Base-by-base conservation (phyloP, 2,329 filamentous ascomycete species). In the Ceratocystiopsis brevicomis region DNA sequence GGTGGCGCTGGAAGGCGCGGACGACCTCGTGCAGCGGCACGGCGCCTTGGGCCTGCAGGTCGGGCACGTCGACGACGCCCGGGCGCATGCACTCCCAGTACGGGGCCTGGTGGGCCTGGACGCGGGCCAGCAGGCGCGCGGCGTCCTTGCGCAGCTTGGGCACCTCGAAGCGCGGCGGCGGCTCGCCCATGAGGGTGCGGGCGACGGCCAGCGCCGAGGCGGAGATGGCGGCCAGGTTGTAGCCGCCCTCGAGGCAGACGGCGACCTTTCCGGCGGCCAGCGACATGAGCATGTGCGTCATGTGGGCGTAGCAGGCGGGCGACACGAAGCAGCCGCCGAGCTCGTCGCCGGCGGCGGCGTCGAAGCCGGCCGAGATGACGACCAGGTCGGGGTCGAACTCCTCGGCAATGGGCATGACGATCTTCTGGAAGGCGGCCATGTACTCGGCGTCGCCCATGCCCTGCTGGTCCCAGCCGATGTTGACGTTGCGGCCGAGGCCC, bases 281-380 rank as follows among this genome's bases (percentile, higher is more conserved):
- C 2, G 84, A 86, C 87, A 95, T 96, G 40, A 98, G 73, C 88
- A 96, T 95, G 56, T 95, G 86, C 15, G 90, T 96, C 90, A 98
- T 96, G 56, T 98, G 88, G 14, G 87, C 84, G 57, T 96, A 98
- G 56, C 90, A 93, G 5, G 77, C 64, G 0, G 90, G 90, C 1
- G 86, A 81, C 6, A 98, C 90, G 54, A 85, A 88, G 57, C 90
- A 98, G 32, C 82, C 85, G 41, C 90, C 90, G 2, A 98, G 71
- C 55, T 90, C 79, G 58, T 98, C 90, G 13, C 90, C 90, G 50
- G 82, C 83, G 0, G 90, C 90, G 15, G 90, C 90, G 58, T 98
- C 90, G 53, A 98, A 98, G 1, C 90, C 90, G 37, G 90, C 86
- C 17, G 90, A 90, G 45, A 98, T 81, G 50, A 98, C 90, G 25